Conservation (phyloP, 352 stramenopile species). For the Globisporangium parvum region DNA sequence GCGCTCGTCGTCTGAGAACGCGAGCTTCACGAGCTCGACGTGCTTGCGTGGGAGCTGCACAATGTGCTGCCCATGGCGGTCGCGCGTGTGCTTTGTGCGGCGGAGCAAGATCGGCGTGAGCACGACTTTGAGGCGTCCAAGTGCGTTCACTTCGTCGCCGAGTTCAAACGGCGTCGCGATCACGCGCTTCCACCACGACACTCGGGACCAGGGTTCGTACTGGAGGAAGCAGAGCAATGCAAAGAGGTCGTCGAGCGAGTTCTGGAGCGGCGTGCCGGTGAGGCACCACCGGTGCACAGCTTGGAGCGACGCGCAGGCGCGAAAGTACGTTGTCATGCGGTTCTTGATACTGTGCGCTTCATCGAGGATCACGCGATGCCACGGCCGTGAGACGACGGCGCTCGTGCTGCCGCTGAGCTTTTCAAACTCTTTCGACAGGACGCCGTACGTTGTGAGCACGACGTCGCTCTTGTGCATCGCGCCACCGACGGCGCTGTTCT, state of each 20-base stretch:
- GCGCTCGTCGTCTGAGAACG: constrained; percentile 71
- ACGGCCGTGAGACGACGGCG: constrained; percentile 33
- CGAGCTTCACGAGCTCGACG: constrained; percentile 56
- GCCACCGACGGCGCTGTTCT: constrained; percentile 4
- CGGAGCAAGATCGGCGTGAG: constrained; percentile 75
- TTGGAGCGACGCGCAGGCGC: constrained; percentile 41
- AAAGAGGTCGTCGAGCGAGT: constrained; percentile 84
- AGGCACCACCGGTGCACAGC: constrained; percentile 83
- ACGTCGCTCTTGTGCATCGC: constrained; percentile 40
- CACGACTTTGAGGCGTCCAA: constrained; percentile 60
- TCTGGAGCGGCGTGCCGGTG: constrained; percentile 89
- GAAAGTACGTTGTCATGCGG: constrained; percentile 64
- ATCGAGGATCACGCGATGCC: constrained; percentile 87
- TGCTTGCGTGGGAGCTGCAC: constrained; percentile 71
- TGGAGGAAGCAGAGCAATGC: constrained; percentile 78
- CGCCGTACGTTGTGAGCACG: constrained; percentile 82
- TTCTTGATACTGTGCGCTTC: constrained; percentile 92
- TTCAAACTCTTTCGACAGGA: constrained; percentile 64
- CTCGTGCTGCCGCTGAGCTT: constrained; percentile 28
- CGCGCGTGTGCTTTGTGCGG: constrained; percentile 77
- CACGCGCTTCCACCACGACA: constrained; percentile 80
- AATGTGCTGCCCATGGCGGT: constrained; percentile 52
- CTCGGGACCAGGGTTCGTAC: constrained; percentile 81
- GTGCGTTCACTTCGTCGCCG: constrained; percentile 46
- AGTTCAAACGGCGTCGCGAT: constrained; percentile 76